Evolutionary conservation across 1,284 basidiomycete species (phyloP).

Genomic region (Irpex sp.): DNA sequence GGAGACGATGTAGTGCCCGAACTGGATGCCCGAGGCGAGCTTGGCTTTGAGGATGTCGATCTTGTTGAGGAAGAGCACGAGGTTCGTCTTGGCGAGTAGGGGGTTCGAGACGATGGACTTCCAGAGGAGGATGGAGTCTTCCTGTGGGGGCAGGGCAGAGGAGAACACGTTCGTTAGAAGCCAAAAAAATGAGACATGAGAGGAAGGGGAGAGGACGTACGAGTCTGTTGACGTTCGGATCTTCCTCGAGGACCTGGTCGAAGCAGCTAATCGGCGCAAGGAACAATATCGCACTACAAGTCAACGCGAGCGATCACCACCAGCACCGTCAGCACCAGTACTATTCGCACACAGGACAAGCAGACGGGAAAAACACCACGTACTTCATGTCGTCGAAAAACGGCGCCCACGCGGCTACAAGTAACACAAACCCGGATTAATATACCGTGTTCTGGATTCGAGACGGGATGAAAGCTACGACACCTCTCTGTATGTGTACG

Average conservation of each 20-base stretch:
- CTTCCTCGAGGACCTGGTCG: constrained; percentile 61
- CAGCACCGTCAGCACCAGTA: too few relatives aligned
- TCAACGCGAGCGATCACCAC: neutral
- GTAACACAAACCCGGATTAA: too few relatives aligned
- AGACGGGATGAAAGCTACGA: neutral
- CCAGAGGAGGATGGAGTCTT: constrained; percentile 61
- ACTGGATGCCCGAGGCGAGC: constrained; percentile 47
- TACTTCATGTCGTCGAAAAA: constrained; percentile 66
- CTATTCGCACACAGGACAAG: too few relatives aligned
- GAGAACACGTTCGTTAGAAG: neutral
- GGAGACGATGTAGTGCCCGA: constrained; percentile 54
- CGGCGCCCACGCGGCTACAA: constrained; percentile 53
- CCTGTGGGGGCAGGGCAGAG: constrained; percentile 19
- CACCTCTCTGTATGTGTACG: neutral
- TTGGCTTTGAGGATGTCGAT: constrained; percentile 57
- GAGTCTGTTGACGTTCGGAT: constrained; percentile 53
- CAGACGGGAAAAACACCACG: neutral
- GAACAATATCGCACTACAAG: constrained; percentile 55
- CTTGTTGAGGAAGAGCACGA: constrained; percentile 57
- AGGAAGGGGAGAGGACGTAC: neutral
- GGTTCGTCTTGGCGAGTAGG: constrained; percentile 45
- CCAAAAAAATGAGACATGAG: neutral
- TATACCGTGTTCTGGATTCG: too few relatives aligned
- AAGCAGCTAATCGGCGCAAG: constrained; percentile 64
- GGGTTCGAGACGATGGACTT: constrained; percentile 56